These are phyloP conservation scores for Hericium alpestre DNA, from an alignment of 768 basidiomycete genomes.

Conservation along the genomic window DNA sequence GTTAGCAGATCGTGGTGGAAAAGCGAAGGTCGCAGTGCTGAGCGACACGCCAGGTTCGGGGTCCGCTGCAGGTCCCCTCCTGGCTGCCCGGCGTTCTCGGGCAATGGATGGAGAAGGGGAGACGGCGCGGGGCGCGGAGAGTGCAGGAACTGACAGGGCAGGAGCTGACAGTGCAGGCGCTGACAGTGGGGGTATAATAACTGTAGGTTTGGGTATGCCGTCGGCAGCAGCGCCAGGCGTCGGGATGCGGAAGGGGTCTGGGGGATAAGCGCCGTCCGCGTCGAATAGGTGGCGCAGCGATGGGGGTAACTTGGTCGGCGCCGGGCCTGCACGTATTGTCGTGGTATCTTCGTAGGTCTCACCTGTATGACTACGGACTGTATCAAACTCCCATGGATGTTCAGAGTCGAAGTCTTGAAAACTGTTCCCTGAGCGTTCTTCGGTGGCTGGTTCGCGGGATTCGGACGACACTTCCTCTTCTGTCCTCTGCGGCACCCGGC, in stretches of 20 bases:
- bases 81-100: slow-evolving; percentile 21
- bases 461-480: slow-evolving; percentile 29
- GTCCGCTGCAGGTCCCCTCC: slow-evolving; percentile 22
- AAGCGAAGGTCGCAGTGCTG: slow-evolving; percentile 41
- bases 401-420: slow-evolving; percentile 5
- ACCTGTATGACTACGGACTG: slow-evolving; percentile 37
- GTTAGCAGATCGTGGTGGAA: slow-evolving; percentile 31
- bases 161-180: no score
- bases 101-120: slow-evolving; percentile 26
- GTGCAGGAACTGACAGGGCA: no score
- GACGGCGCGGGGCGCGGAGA: slow-evolving; percentile 13
- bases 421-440: background rate
- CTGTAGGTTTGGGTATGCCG: slow-evolving; percentile 14
- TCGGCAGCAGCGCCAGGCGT: slow-evolving; percentile 19
- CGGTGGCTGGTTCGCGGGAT: background rate
- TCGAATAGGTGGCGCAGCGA: slow-evolving; percentile 77
- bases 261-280: slow-evolving; percentile 28
- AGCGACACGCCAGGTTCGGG: slow-evolving; percentile 25
- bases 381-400: slow-evolving; percentile 69
- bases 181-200: background rate
- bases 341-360: slow-evolving; percentile 12
- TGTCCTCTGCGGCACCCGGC: slow-evolving; percentile 57
- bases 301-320: slow-evolving; percentile 51
- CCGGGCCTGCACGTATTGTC: slow-evolving; percentile 38
- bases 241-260: slow-evolving; percentile 35